Evolutionary conservation across 1,284 basidiomycete species (phyloP).

Genomic region (Cystobasidiaceae sp.): DNA sequence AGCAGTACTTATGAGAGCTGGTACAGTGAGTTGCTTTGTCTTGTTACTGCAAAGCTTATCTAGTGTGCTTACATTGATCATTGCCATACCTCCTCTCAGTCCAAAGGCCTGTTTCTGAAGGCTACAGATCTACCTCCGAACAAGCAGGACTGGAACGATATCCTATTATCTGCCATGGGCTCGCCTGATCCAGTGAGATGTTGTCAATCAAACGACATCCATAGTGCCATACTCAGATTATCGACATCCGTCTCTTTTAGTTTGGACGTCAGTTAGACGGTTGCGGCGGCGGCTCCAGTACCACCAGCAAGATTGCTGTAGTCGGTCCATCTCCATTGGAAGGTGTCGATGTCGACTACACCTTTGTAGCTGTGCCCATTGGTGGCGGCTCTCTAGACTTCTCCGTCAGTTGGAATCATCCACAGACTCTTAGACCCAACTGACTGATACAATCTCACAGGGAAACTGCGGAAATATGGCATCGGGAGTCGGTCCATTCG

Average conservation of each 20-base stretch:
- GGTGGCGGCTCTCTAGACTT: not conserved
- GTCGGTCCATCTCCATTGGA: slow-evolving; percentile 51
- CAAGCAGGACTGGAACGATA: slow-evolving; percentile 54
- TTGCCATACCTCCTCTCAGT: no score
- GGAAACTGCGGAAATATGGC: slow-evolving; percentile 45
- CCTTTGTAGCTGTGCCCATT: slow-evolving; percentile 54
- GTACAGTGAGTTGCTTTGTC: not conserved
- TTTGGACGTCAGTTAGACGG: slow-evolving; percentile 66
- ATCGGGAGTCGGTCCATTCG: slow-evolving; percentile 43
- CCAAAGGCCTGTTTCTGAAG: slow-evolving; percentile 67
- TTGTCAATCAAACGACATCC: no score
- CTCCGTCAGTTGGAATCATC: not conserved
- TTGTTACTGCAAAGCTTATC: no score
- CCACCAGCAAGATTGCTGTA: slow-evolving; percentile 72
- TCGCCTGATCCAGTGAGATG: slow-evolving; percentile 62
- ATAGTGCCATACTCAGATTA: no score
- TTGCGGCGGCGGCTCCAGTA: slow-evolving; percentile 67
- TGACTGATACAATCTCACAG: slow-evolving; percentile 48
- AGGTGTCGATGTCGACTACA: slow-evolving; percentile 60
- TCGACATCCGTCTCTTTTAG: no score
- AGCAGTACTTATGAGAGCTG: not conserved
- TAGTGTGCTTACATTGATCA: no score
- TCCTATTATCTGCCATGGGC: slow-evolving; percentile 74
- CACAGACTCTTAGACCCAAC: no score
- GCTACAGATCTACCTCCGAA: slow-evolving; percentile 54